phyloP scores from a whole-genome alignment of 345 rosid genomes.

The Ricinus communis region DNA sequence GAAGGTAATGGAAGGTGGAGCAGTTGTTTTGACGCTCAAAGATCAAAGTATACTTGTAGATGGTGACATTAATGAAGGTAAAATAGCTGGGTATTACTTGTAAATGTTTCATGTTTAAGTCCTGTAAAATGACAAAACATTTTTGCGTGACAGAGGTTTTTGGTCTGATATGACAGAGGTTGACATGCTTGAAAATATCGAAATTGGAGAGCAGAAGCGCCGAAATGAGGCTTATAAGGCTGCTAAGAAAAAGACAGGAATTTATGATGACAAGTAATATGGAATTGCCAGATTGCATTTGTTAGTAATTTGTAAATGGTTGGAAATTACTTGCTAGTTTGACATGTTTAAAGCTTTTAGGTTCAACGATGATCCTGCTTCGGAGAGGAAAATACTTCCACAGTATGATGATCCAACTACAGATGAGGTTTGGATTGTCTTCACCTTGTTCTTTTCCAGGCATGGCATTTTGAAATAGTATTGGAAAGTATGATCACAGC shows the following conservation, averaged over 20 bases:
- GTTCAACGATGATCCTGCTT: conserved; percentile 76
- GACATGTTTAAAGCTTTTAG: conserved; percentile 37
- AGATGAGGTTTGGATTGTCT: conserved; percentile 65
- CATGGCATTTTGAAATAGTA: background rate
- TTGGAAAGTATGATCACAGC: background rate
- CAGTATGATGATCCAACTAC: conserved; percentile 74
- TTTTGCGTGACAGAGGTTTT: conserved; percentile 40
- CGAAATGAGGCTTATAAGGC: conserved; percentile 88
- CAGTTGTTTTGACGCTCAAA: conserved; percentile 91
- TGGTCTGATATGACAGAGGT: conserved; percentile 57
- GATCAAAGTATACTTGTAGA: conserved; percentile 84
- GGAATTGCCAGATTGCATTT: conserved; percentile 6
- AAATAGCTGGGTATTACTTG: conserved; percentile 21
- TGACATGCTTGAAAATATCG: conserved; percentile 98
- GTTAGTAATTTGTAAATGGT: background rate
- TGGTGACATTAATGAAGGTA: conserved; percentile 88
- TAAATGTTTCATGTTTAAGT: conserved; percentile 12
- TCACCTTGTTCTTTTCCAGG: background rate
- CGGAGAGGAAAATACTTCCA: conserved; percentile 86
- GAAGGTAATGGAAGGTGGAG: conserved; percentile 92
- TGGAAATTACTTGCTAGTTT: conserved; percentile 1
- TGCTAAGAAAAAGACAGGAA: conserved; percentile 82
- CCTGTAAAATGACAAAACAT: conserved; percentile 22
- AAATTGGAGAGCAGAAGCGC: conserved; percentile 95
- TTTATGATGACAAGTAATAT: conserved; percentile 79